These are phyloP conservation scores for Talaromyces albobiverticillius DNA, from an alignment of 2,329 filamentous ascomycete genomes.

Conservation along the genomic window DNA sequence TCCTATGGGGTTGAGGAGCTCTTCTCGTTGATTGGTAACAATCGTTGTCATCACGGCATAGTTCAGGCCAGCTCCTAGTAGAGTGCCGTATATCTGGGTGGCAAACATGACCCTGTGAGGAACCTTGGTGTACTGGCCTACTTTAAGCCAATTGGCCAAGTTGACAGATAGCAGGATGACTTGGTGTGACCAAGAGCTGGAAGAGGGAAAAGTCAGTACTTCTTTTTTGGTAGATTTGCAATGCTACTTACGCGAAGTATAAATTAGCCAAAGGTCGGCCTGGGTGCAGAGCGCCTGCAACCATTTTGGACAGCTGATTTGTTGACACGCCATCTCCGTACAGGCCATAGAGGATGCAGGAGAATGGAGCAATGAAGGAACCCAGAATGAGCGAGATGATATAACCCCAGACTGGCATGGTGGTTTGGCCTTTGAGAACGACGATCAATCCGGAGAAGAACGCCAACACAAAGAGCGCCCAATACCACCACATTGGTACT, in stretches of 20 bases:
- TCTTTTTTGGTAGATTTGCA: too few relatives aligned
- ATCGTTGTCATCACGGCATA: slow-evolving; percentile 58
- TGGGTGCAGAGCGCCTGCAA: slow-evolving; percentile 23
- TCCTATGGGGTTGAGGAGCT: slow-evolving; percentile 47
- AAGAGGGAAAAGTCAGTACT: too few relatives aligned
- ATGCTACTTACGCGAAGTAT: slow-evolving; percentile 22
- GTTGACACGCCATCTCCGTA: slow-evolving; percentile 21
- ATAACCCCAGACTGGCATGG: slow-evolving; percentile 49
- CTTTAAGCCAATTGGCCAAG: slow-evolving; percentile 22
- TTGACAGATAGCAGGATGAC: slow-evolving; percentile 25
- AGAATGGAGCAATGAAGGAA: slow-evolving; percentile 50
- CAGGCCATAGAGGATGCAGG: slow-evolving; percentile 19
- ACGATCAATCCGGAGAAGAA: slow-evolving; percentile 50
- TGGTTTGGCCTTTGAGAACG: slow-evolving; percentile 46
- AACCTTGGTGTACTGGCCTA: slow-evolving; percentile 47
- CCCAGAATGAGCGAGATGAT: slow-evolving; percentile 43
- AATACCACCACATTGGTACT: slow-evolving; percentile 47
- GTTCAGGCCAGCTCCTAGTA: slow-evolving; percentile 54
- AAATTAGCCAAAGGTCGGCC: slow-evolving; percentile 24
- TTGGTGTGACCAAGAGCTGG: slow-evolving; percentile 23
- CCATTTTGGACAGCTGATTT: slow-evolving; percentile 27
- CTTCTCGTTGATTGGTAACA: slow-evolving; percentile 47
- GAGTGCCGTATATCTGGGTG: slow-evolving; percentile 56
- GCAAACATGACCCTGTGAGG: slow-evolving; percentile 55
- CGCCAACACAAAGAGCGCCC: slow-evolving; percentile 39